These are phyloP conservation scores for Microdochium bolleyi DNA, from an alignment of 2,329 filamentous ascomycete species.

Conservation along the genomic window DNA sequence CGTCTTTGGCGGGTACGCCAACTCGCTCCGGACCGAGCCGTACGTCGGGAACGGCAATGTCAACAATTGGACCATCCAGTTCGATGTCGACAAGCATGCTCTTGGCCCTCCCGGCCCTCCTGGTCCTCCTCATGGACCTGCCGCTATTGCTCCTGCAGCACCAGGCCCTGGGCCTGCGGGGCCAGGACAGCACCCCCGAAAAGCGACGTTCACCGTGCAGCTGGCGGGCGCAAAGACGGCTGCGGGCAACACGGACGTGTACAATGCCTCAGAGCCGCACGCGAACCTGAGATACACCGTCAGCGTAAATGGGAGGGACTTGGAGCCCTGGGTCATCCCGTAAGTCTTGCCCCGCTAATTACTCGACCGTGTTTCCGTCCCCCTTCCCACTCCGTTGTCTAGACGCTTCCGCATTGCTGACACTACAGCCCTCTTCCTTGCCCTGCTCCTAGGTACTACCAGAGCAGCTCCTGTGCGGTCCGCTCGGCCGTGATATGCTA, in stretches of 20 bases:
- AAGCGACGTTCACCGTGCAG: constrained; percentile 54
- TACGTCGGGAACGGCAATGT: constrained; percentile 33
- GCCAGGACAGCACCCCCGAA: constrained; percentile 2
- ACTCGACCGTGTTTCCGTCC: not conserved
- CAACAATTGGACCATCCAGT: constrained; percentile 53
- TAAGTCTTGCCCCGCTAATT: constrained; percentile 7
- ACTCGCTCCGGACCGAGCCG: constrained; percentile 32
- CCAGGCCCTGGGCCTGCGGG: not conserved
- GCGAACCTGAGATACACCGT: constrained; percentile 42
- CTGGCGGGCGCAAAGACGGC: constrained; percentile 55
- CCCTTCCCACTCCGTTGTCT: no score
- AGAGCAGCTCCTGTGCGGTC: constrained; percentile 52
- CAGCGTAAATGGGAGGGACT: constrained; percentile 27
- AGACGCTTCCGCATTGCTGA: no score
- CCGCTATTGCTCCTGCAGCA: not conserved
- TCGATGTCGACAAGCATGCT: constrained; percentile 30
- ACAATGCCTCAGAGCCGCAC: constrained; percentile 42
- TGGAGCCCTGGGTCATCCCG: constrained; percentile 49
- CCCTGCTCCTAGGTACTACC: constrained; percentile 24
- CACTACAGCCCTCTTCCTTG: not conserved
- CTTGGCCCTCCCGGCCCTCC: no score
- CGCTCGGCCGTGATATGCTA: constrained; percentile 54
- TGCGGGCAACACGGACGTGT: constrained; percentile 52
- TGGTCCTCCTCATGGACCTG: not conserved
- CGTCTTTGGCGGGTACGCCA: constrained; percentile 49